Conservation (phyloP, 768 basidiomycete species). For the Auriscalpium vulgare region DNA sequence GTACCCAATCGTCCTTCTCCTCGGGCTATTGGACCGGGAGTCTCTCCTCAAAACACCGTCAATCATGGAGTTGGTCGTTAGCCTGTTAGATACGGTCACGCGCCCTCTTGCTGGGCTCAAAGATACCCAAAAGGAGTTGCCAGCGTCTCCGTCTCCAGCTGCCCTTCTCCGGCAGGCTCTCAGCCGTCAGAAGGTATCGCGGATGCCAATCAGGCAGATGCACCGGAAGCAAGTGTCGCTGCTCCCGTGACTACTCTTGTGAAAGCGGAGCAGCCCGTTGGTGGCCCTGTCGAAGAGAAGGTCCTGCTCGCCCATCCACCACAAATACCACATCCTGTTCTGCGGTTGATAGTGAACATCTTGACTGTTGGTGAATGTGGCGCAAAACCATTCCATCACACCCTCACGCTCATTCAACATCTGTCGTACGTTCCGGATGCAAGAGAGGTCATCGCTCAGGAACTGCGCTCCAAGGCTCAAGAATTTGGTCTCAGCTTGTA, state of each 20-base stretch:
- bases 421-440: slow-evolving; percentile 84
- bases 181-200: slow-evolving; percentile 7
- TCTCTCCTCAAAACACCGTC: slow-evolving; percentile 79
- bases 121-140: slow-evolving; percentile 32
- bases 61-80: slow-evolving; percentile 90
- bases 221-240: slow-evolving; percentile 1
- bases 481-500: slow-evolving; percentile 75
- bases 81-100: slow-evolving; percentile 82
- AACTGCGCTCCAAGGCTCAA: slow-evolving; percentile 80
- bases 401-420: slow-evolving; percentile 86
- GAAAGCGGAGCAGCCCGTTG: slow-evolving; percentile 1
- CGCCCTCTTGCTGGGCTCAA: slow-evolving; percentile 68
- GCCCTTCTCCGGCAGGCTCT: background rate
- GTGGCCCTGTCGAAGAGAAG: slow-evolving; percentile 27
- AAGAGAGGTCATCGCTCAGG: slow-evolving; percentile 82
- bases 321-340: slow-evolving; percentile 74
- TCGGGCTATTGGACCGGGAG: slow-evolving; percentile 83
- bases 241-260: slow-evolving; percentile 8
- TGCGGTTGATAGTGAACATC: slow-evolving; percentile 92
- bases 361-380: slow-evolving; percentile 97
- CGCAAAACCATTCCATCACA: slow-evolving; percentile 91
- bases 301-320: slow-evolving; percentile 67
- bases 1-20: slow-evolving; percentile 84
- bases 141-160: slow-evolving; percentile 15
- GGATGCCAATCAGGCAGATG: slow-evolving; percentile 6